These are phyloP conservation scores for Microbotryum saponariae DNA, from an alignment of 1,284 basidiomycete species.

Conservation along the genomic window DNA sequence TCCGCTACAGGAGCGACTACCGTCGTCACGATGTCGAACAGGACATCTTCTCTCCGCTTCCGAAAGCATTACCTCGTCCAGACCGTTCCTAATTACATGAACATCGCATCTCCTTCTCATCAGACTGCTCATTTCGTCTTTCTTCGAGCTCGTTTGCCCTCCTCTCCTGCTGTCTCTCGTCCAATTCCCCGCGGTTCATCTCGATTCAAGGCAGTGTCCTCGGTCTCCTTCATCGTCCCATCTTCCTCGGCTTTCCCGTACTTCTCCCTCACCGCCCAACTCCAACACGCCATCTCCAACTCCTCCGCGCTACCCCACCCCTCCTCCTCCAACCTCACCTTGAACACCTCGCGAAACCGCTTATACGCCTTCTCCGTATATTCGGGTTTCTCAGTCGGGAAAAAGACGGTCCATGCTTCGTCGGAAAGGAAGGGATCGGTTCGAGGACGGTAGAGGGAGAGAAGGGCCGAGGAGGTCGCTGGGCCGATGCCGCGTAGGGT, in stretches of 20 bases:
- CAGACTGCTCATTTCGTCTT: too few species aligned
- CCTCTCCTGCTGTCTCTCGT: too few species aligned
- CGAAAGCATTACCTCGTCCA: too few species aligned
- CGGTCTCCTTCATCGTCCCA: not conserved
- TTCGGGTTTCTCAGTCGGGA: conserved; percentile 7
- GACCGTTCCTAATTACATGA: too few species aligned
- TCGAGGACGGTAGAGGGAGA: conserved; percentile 7
- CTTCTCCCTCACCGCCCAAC: conserved; percentile 10
- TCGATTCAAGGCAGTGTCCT: not conserved
- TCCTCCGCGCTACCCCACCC: conserved; percentile 16
- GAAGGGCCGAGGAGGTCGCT: conserved; percentile 31
- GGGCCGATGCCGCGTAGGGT: conserved; percentile 30
- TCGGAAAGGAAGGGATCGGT: conserved; percentile 30
- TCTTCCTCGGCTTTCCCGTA: not conserved
- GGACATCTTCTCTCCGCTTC: too few species aligned
- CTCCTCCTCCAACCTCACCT: conserved; percentile 3
- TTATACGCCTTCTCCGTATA: conserved; percentile 23
- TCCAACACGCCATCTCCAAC: conserved; percentile 23
- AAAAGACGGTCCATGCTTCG: conserved; percentile 21
- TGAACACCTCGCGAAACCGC: conserved; percentile 5
- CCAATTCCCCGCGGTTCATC: too few species aligned
- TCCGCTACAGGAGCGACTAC: too few species aligned
- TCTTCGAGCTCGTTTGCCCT: too few species aligned
- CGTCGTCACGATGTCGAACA: too few species aligned
- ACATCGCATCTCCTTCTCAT: too few species aligned